phyloP scores from a whole-genome alignment of 345 rosid genomes.

The Euphorbia tirucalli region DNA sequence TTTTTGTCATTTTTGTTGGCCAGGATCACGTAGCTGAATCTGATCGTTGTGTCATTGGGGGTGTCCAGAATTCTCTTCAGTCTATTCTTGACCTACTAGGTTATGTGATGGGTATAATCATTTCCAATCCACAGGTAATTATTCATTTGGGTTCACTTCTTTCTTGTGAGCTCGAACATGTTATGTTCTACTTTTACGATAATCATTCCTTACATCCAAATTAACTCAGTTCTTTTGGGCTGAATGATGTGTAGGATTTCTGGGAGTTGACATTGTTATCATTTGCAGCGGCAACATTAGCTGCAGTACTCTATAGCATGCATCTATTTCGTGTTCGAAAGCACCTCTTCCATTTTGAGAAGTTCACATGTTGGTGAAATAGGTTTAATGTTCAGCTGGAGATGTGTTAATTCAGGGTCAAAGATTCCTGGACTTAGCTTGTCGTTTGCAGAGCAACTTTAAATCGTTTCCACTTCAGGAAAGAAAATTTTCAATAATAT shows the following conservation, averaged over 20 bases:
- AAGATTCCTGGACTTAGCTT: too few species aligned
- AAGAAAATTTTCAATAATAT: not conserved
- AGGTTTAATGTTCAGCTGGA: not conserved
- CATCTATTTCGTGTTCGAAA: slow-evolving; percentile 55
- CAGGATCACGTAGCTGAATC: slow-evolving; percentile 74
- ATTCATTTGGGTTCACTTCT: not conserved
- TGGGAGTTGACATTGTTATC: slow-evolving; percentile 70
- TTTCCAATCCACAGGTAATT: slow-evolving; percentile 71
- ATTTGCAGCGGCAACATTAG: slow-evolving; percentile 41
- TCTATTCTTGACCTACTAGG: slow-evolving; percentile 58
- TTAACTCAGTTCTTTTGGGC: not conserved
- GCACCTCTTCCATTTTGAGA: slow-evolving; percentile 67
- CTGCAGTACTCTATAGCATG: slow-evolving; percentile 54
- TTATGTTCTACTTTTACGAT: not conserved
- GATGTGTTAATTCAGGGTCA: too few species aligned
- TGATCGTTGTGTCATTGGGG: slow-evolving; percentile 81
- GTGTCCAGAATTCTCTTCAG: slow-evolving; percentile 86
- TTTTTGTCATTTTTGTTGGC: not conserved
- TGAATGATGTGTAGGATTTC: slow-evolving; percentile 50
- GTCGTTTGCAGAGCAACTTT: too few species aligned
- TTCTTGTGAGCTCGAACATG: too few species aligned
- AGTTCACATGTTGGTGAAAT: slow-evolving; percentile 24
- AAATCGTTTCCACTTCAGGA: too few species aligned
- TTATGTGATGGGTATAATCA: slow-evolving; percentile 67
- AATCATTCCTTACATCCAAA: not conserved